These are phyloP conservation scores for Penicillium sp. DNA, from an alignment of 2,329 filamentous ascomycete species.

Conservation along the genomic window DNA sequence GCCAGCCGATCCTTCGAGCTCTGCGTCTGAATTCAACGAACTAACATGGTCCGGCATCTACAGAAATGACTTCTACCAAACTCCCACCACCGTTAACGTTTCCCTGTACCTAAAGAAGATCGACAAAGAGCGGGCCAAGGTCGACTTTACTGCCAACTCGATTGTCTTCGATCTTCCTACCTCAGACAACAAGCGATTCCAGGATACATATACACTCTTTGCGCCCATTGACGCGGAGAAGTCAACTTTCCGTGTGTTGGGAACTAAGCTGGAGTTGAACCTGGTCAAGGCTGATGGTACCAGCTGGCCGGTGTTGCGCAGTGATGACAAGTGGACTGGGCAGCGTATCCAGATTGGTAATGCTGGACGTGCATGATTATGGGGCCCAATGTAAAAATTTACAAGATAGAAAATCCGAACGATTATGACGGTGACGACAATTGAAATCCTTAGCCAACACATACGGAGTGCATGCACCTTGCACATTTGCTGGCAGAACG, in stretches of 20 bases:
- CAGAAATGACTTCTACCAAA: constrained; percentile 94
- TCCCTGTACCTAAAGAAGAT: constrained; percentile 98
- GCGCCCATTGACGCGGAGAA: constrained; percentile 72
- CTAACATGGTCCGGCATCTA: constrained; percentile 1
- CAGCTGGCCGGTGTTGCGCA: constrained; percentile 82
- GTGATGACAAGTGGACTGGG: constrained; percentile 68
- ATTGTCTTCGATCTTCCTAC: constrained; percentile 83
- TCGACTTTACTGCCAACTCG: constrained; percentile 64
- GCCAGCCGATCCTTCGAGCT: neutral
- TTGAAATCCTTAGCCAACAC: neutral
- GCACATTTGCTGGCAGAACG: neutral
- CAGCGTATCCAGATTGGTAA: constrained; percentile 89
- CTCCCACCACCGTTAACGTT: constrained; percentile 76
- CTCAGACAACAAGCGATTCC: constrained; percentile 79
- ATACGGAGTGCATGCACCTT: neutral
- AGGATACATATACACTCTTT: constrained; percentile 70
- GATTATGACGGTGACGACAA: constrained; percentile 14
- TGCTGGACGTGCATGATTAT: constrained; percentile 59
- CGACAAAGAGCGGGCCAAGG: constrained; percentile 71
- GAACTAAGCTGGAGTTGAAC: constrained; percentile 82
- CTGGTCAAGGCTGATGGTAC: constrained; percentile 70
- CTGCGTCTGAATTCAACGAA: neutral
- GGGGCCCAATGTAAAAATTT: constrained; percentile 8
- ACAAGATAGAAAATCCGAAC: constrained; percentile 6
- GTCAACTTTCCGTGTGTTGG: constrained; percentile 76